Percentiles rank a stretch among this genome's conserved stretches.
Evolutionary conservation across 2,329 filamentous ascomycete species (phyloP).

Genomic region (Fusarium decemcellulare): DNA sequence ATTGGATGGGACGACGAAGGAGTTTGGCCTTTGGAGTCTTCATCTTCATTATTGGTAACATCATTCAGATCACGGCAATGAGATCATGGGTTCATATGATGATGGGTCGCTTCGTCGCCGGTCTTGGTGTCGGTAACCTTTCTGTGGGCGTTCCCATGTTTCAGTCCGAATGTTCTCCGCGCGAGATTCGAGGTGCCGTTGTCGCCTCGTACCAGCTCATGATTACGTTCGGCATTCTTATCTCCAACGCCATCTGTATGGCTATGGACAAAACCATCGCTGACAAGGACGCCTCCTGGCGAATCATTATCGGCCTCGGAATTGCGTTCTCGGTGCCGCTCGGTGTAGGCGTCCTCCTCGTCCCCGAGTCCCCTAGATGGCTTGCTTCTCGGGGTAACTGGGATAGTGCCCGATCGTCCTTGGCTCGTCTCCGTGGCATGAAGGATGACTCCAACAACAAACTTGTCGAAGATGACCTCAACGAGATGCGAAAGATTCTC

Average conservation of each 20-base stretch:
- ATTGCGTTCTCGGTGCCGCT: constrained; percentile 68
- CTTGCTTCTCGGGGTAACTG: constrained; percentile 63
- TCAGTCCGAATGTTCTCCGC: constrained; percentile 74
- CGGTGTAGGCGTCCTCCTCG: constrained; percentile 64
- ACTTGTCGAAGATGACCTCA: constrained; percentile 66
- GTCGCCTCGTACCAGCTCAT: constrained; percentile 82
- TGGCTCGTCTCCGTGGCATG: constrained; percentile 67
- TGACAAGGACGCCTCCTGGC: constrained; percentile 66
- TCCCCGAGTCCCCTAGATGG: constrained; percentile 72
- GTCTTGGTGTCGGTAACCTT: constrained; percentile 77
- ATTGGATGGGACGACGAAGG: constrained; percentile 70
- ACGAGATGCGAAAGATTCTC: constrained; percentile 65
- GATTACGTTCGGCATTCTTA: constrained; percentile 78
- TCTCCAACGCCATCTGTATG: constrained; percentile 70
- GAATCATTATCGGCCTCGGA: constrained; percentile 72
- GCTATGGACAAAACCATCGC: constrained; percentile 56
- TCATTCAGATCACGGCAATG: constrained; percentile 74
- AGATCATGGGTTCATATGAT: constrained; percentile 75
- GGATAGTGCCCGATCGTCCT: constrained; percentile 63
- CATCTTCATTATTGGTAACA: constrained; percentile 74
- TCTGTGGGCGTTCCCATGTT: constrained; percentile 78
- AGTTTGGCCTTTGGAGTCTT: constrained; percentile 67
- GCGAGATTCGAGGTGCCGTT: constrained; percentile 74
- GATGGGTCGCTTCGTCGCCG: constrained; percentile 76
- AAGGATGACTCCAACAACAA: constrained; percentile 60